phyloP scores from a whole-genome alignment of 352 stramenopile genomes.

The Phytophthora sp. region DNA sequence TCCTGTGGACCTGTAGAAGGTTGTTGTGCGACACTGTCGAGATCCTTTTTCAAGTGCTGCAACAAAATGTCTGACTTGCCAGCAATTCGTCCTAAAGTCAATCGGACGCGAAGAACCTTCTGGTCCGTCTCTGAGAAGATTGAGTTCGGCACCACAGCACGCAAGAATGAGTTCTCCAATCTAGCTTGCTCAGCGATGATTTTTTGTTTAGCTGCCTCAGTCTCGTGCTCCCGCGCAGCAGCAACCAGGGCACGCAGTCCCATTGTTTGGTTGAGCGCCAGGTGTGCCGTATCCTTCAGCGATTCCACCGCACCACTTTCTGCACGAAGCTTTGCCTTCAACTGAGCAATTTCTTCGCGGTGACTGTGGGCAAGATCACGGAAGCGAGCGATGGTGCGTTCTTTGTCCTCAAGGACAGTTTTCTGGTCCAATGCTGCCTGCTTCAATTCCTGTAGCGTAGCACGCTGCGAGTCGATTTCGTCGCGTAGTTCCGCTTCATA shows the following conservation, averaged over 20 bases:
- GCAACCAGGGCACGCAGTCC: constrained; percentile 63
- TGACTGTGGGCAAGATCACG: constrained; percentile 69
- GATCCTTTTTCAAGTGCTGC: constrained; percentile 68
- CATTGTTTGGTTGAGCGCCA: constrained; percentile 79
- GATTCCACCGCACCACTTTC: constrained; percentile 76
- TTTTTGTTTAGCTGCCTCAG: constrained; percentile 72
- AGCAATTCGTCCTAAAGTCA: constrained; percentile 65
- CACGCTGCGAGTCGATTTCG: constrained; percentile 72
- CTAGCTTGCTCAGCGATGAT: constrained; percentile 69
- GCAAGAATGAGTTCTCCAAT: constrained; percentile 73
- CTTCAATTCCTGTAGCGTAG: constrained; percentile 63
- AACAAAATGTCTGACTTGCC: constrained; percentile 78
- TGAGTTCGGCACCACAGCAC: constrained; percentile 65
- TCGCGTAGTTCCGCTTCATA: constrained; percentile 77
- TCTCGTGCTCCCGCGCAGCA: constrained; percentile 66
- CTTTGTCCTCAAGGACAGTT: constrained; percentile 73
- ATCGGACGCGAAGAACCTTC: constrained; percentile 71
- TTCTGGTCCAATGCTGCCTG: constrained; percentile 57
- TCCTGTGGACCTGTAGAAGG: constrained; percentile 15
- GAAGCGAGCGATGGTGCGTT: constrained; percentile 83
- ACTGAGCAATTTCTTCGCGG: constrained; percentile 74
- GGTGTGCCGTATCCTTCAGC: constrained; percentile 77
- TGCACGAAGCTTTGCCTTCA: constrained; percentile 75
- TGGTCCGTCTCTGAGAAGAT: constrained; percentile 82
- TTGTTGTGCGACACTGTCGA: constrained; percentile 49